Evolutionary conservation across 441 rosid species (phyloP), one percentile per base, ranked within the genome.

Genomic region (Cnidoscolus chayamansa): DNA sequence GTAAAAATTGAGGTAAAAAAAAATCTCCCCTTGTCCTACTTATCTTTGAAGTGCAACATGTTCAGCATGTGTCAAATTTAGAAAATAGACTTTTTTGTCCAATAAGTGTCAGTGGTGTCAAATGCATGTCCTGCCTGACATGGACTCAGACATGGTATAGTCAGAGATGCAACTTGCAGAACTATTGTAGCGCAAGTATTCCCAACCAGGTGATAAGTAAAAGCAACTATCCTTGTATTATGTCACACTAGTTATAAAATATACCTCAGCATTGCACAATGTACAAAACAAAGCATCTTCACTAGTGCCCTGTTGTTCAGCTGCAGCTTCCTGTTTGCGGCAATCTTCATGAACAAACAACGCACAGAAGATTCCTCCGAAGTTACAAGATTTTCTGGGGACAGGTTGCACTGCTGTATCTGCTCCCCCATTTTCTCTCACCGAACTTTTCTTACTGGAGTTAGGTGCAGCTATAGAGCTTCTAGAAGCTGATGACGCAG

Each of bases 191-290:
- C 0, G 30, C 35, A 32, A 17, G 57, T 0, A 32, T 51, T 66
- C 17, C 60, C 15, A 12, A 43, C 49, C 19, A 15, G 16, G 57
- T 0, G 37, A 43, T 13, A n/a, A 67, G 13, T 48, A 30, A 70
- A 48, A n/a, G 25, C 25, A 7, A 20, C 30, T 8, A 40, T 5
- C 45, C 45, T 40, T 31, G 31, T 32, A 30, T 63, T 7, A 12
- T 11, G 32, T 40, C 19, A 7, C 35, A 35, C 43, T 59, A 5
- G 35, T 63, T 13, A 65, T 20, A 51, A 50, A 37, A 31, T 25
- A 40, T 86, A 94, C 97, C 92, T 88, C 98, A 51, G 96, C 96
- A 83, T 92, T 87, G 86, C 99, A 94, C 81, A 94, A 81, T 58
- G 97, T 88, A 84, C 99, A 94, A 84, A 90, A 90, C 65, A 92